Base-by-base conservation (phyloP, 768 basidiomycete genomes). In the Termitomyces sp. region DNA sequence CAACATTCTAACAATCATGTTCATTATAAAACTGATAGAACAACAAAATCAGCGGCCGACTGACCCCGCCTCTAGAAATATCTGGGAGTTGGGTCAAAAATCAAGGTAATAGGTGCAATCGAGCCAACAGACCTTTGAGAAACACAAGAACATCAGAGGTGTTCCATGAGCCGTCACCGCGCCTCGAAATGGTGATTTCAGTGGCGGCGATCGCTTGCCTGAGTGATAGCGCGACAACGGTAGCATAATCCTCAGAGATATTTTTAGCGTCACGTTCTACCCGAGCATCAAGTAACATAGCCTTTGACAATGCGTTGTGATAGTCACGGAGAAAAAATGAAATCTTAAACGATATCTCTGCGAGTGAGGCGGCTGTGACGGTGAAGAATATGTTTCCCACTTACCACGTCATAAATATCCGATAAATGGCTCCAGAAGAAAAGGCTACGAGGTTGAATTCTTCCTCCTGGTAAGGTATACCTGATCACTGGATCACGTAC, bases 41-140 rank as follows among this genome's bases (percentile, higher is more conserved):
- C 44, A 28, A 31, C 14, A 23, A n/a, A 33, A 23, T 31, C 17
- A 35, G 10, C 35, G 4, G 42, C 19, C 6, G 19, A 70, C 79
- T 57, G 62, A 86, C 80, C 37, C 78, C 82, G 52, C 80, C 74
- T 55, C 80, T 82, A 3, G 82, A 82, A 30, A 84, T 84, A 63
- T 83, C 82, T 79, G 26, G 4, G 15, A n/a, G 30, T 2, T 7
- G 40, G 11, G 21, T 31, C 7, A 48, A 2, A 9, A 49, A 50
- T 50, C 4, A 15, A 19, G 5, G n/a, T 21, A 42, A 15, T 10
- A n/a, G 9, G 19, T 41, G 19, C 38, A 15, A 19, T n/a, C 5
- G 19, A 28, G 41, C 15, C 3, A 33, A 51, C 35, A 2, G 58
- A 78, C 82, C 79, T 72, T 82, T 84, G 70, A 84, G 71, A 66